Base-by-base conservation (phyloP, 441 rosid species). In the Pelargonium myrrhifolium region DNA sequence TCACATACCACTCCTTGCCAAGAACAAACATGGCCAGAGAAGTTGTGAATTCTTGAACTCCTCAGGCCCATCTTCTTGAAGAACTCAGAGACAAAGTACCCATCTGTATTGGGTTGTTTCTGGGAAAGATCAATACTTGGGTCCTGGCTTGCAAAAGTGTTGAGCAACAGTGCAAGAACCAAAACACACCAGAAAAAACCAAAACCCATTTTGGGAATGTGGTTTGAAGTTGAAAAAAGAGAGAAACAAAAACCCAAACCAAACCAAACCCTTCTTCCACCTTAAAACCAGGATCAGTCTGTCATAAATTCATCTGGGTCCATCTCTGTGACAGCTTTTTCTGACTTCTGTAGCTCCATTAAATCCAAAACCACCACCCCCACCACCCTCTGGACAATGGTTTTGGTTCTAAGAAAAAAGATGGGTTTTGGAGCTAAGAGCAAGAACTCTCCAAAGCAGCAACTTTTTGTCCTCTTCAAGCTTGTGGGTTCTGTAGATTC, bases 51-150 rank as follows among this genome's bases (percentile, higher is more conserved):
- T 24, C 26, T 24, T 24, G 79, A 79, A 77, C 81, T 78, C 72
- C 70, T 28, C 60, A 78, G 68, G n/a, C 85, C 82, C 96, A 83
- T 90, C 51, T 85, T 76, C 68, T 81, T 79, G 53, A 89, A 75
- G 75, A 93, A 89, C 66, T 86, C 86, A 68, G 93, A 85, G 47
- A 90, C 77, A 76, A 69, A 89, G 77, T 73, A 93, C 65, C 80
- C 96, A 85, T 93, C 98, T 64, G 97, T 89, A 72, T 93, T 93
- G 65, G 96, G 96, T 68, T 83, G 84, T 80, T 35, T n/a, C 20
- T 55, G 55, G 28, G 68, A 20, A 20, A 73, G 63, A 37, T 49
- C 72, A 55, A 31, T 21, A 71, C 64, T 62, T n/a, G 47, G 26
- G 64, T 17, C 31, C 51, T 83, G 90, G 75, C 79, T 82, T 62